Evolutionary conservation across 768 basidiomycete species (phyloP).

Genomic region (Auriscalpium vulgare): DNA sequence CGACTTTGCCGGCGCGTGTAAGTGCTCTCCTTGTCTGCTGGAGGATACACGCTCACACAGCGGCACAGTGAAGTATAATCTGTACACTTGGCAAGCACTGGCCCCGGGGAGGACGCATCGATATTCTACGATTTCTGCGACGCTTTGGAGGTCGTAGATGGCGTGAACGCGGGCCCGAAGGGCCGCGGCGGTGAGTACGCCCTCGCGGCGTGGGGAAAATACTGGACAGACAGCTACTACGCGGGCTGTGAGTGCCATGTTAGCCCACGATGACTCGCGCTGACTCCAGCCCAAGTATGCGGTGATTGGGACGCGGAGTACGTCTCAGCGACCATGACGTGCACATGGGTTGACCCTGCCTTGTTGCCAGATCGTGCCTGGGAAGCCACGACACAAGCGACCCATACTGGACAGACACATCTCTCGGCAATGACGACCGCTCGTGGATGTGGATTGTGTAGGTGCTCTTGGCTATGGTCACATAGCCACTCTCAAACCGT

Average conservation of each 20-base stretch:
- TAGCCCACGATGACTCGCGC: neutral
- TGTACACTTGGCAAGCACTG: slow-evolving; percentile 64
- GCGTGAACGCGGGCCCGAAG: slow-evolving; percentile 35
- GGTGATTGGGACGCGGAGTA: slow-evolving; percentile 26
- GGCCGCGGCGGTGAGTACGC: slow-evolving; percentile 63
- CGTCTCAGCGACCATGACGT: neutral
- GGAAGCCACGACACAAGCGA: slow-evolving; percentile 32
- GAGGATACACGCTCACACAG: neutral
- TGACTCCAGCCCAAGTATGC: slow-evolving; percentile 33
- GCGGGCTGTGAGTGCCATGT: slow-evolving; percentile 29
- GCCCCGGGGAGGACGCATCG: slow-evolving; percentile 38
- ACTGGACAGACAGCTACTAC: slow-evolving; percentile 43
- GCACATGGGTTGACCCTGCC: neutral
- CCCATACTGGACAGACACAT: slow-evolving; percentile 44
- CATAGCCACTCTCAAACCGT: no score
- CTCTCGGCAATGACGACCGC: slow-evolving; percentile 44
- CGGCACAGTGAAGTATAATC: slow-evolving; percentile 32
- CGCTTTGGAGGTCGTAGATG: slow-evolving; percentile 56
- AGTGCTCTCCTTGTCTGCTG: slow-evolving; percentile 11
- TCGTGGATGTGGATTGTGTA: no score
- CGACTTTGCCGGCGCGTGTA: slow-evolving; percentile 55
- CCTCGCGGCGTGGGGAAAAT: slow-evolving; percentile 50
- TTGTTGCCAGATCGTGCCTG: slow-evolving; percentile 26
- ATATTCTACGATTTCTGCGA: slow-evolving; percentile 60
- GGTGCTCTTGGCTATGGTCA: no score